Evolutionary conservation across 371 early-diverging fungal species (phyloP).

Genomic region (Mortierella sp.): DNA sequence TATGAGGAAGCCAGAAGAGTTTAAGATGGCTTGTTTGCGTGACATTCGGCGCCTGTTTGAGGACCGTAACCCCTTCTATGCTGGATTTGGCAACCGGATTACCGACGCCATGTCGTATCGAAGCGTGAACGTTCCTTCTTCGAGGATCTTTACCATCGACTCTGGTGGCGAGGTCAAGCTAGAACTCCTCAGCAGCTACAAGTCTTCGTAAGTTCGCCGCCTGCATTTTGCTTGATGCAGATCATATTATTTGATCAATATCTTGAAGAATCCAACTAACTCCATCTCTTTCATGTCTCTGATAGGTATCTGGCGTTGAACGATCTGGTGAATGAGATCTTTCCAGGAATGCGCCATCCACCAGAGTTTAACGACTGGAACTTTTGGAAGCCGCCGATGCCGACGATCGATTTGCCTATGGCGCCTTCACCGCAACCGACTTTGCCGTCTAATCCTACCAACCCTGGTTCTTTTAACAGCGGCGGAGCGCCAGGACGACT

Average conservation of each 20-base stretch:
- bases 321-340: constrained; percentile 97
- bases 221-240: background rate
- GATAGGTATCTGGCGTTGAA: constrained; percentile 85
- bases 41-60: constrained; percentile 93
- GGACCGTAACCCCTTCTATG: constrained; percentile 90
- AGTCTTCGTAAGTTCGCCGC: constrained; percentile 71
- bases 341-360: constrained; percentile 80
- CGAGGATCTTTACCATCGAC: constrained; percentile 98
- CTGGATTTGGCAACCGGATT: constrained; percentile 73
- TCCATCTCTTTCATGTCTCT: background rate
- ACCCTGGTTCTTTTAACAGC: background rate
- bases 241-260: background rate
- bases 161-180: constrained; percentile 93
- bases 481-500: constrained; percentile 23
- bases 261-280: background rate
- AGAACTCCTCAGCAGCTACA: constrained; percentile 88
- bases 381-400: constrained; percentile 82
- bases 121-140: constrained; percentile 92
- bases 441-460: constrained; percentile 26
- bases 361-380: constrained; percentile 90
- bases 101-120: constrained; percentile 95
- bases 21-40: constrained; percentile 98
- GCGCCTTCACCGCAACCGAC: constrained; percentile 31
- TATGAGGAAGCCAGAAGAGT: constrained; percentile 95
- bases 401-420: constrained; percentile 68